Evolutionary conservation across 768 basidiomycete species (phyloP), one percentile per base, ranked within the genome.

Genomic region (Russula ochroleuca): DNA sequence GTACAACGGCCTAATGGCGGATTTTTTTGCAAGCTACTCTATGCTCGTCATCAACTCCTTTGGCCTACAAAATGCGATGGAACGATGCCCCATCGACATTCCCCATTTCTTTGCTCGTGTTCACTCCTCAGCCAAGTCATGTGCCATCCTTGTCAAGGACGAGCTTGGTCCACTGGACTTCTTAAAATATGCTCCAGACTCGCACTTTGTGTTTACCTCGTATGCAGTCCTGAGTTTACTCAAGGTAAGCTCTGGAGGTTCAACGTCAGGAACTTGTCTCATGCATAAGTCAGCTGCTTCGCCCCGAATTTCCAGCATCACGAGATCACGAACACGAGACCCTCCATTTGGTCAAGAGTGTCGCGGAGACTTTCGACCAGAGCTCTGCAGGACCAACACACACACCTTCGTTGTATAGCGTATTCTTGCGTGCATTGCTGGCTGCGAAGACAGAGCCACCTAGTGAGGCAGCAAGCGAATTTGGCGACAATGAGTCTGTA

Each of bases 41-140:
- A 83, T 85, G 76, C 83, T 99, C 57, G 91, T 97, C 41, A 77
- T 98, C 62, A 94, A 97, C 72, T 96, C 95, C 1, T 99, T 99
- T 69, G 96, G 96, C 13, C 81, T 99, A 48, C 95, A 99, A 74
- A 91, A 96, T 71, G 93, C 96, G n/a, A 76, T 98, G 61, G 95
- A 96, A 74, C 81, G 83, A 21, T 80, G 83, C 4, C 75, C 82
- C 0, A 74, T 89, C 48, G 85, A 94, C 70, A 86, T 91, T 47
- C 86, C 86, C 0, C 86, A 94, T 75, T 94, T 94, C 77, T 93
- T 94, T 70, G 82, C 85, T 15, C 83, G 90, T 38, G 88, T 87
- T 64, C 85, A 93, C 72, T 79, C 83, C 3, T 81, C 84, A 10
- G 92, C 92, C 3, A 85, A 82, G 31, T 78, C 84, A 8, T 87